Percentiles rank a stretch among this genome's conserved stretches.
These are phyloP conservation scores for Cryptomeria japonica DNA, from an alignment of 75 land plant species.

Conservation along the genomic window DNA sequence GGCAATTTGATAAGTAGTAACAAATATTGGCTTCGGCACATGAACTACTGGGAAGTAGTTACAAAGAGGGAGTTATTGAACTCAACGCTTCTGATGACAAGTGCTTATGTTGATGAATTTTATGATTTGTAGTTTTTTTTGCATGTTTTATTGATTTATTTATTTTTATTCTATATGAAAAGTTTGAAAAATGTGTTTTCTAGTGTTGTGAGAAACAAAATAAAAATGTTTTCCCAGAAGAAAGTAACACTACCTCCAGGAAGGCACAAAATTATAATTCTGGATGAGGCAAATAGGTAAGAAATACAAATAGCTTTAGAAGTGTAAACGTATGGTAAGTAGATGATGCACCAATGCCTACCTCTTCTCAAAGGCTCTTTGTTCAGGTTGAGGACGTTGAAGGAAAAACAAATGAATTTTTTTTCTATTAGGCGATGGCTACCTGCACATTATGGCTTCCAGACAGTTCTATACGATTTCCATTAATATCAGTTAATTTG, in stretches of 20 bases:
- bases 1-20: too few species aligned
- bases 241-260: slow-evolving; percentile 96
- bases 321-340: too few species aligned
- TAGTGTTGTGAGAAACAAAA: slow-evolving; percentile 92
- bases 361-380: too few species aligned
- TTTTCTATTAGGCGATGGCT: too few species aligned
- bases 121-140: not conserved
- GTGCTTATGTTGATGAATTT: slow-evolving; percentile 17
- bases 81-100: slow-evolving; percentile 99
- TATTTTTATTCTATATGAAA: too few species aligned
- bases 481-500: too few species aligned
- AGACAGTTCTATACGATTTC: too few species aligned
- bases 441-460: too few species aligned
- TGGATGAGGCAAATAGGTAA: slow-evolving; percentile 99
- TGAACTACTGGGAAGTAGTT: slow-evolving; percentile 87
- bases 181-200: not conserved
- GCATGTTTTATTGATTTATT: slow-evolving; percentile 1
- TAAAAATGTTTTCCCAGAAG: slow-evolving; percentile 99
- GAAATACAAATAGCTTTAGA: not conserved
- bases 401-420: too few species aligned
- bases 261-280: slow-evolving; percentile 83
- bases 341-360: too few species aligned
- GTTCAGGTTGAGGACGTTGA: too few species aligned
- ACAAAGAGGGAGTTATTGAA: slow-evolving; percentile 91
- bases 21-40: slow-evolving; percentile 99